Evolutionary conservation across 2,329 filamentous ascomycete species (phyloP), one percentile per base, ranked within the genome.

Genomic region (Aphanoascus verrucosus): DNA sequence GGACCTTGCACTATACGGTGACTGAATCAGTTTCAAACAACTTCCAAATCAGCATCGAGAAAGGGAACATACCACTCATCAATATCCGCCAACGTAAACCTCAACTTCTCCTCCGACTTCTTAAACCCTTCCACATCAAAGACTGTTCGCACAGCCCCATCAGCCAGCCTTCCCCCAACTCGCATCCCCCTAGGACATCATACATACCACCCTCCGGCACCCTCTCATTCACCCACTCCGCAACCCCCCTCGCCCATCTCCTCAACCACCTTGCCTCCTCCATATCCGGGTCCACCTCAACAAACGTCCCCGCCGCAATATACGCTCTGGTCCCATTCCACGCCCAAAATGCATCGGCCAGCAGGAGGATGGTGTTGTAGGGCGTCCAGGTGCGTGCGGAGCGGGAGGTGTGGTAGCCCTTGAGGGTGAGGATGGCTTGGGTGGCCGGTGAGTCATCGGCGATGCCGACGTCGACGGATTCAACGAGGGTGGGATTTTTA

Each of bases 401-500:
- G 46, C 56, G 55, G 52, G 71, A 67, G 14, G 68, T 57, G 12
- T n/a, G n/a, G n/a, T 65, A 60, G 12, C 68, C 71, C 65, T 72
- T 77, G 9, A 78, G 65, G 0, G 70, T 72, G 2, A 79, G 64
- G 0, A 65, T 68, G 1, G 70, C 74, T 57, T 74, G n/a, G n/a
- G n/a, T n/a, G n/a, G 69, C 2, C 69, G 66, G 2, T n/a, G 73
- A 76, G 58, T 76, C 69, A 60, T 79, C 76, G 53, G 76, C 72
- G 42, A 79, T 64, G 7, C 68, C 65, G 41, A 78, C 56, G 38
- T 69, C 69, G 46, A 74, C 60, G 41, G 70, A 67, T 49, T 74
- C 69, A 1, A 65, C 67, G 5, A 64, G 60, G 12, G 60, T 5
- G 1, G 41, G 15, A 66, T 38, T 67, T 68, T 59, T 44, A 73